Percentiles rank a stretch among this genome's conserved stretches.
These are phyloP conservation scores for Citropsis articulata DNA, from an alignment of 345 rosid species.

Conservation along the genomic window DNA sequence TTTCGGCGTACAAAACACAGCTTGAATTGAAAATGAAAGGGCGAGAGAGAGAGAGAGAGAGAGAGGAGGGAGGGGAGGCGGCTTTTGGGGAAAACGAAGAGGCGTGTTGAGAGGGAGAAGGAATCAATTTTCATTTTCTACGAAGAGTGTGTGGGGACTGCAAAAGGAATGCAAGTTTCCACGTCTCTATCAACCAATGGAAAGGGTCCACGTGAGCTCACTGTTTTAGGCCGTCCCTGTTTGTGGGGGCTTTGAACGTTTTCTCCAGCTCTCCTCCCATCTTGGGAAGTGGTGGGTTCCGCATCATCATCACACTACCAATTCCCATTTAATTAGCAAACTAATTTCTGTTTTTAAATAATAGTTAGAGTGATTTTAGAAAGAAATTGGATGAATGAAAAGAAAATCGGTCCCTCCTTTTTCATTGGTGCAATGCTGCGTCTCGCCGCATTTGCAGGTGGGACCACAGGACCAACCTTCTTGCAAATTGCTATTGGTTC, in stretches of 20 bases:
- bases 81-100: conserved; percentile 55
- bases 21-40: not conserved
- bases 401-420: not conserved
- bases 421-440: conserved; percentile 22
- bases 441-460: conserved; percentile 42
- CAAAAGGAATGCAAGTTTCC: conserved; percentile 9
- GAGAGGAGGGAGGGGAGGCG: conserved; percentile 31
- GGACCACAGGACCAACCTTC: conserved; percentile 29
- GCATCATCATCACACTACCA: conserved; percentile 8
- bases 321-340: not conserved
- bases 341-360: no score
- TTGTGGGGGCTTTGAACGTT: not conserved
- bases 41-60: not conserved
- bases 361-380: no score
- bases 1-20: conserved; percentile 15
- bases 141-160: not conserved
- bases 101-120: conserved; percentile 28
- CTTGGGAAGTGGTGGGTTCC: conserved; percentile 42
- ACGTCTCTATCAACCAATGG: conserved; percentile 21
- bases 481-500: not conserved
- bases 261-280: conserved; percentile 13
- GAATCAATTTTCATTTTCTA: not conserved
- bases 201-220: conserved; percentile 34
- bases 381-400: not conserved
- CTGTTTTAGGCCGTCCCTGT: conserved; percentile 15